These are phyloP conservation scores for Aleurites moluccanus DNA, from an alignment of 441 rosid genomes.

Conservation along the genomic window DNA sequence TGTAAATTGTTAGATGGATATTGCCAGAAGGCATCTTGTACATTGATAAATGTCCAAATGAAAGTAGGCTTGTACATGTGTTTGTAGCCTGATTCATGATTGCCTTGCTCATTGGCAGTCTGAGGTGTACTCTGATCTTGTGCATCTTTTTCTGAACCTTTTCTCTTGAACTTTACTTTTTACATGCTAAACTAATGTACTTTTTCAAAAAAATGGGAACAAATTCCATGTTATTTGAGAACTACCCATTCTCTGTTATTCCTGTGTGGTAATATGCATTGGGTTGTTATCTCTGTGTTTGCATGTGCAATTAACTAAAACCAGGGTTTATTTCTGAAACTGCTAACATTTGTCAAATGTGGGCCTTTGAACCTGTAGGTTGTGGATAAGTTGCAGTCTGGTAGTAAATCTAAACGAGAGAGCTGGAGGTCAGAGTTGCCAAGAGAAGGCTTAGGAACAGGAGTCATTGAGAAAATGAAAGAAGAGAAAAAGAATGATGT, in stretches of 20 bases:
- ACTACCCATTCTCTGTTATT: background rate
- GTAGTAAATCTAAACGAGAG: slow-evolving; percentile 67
- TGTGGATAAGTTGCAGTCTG: slow-evolving; percentile 90
- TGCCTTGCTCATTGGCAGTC: too few relatives aligned
- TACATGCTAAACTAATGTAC: background rate
- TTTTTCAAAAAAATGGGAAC: background rate
- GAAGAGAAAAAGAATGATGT: slow-evolving; percentile 71
- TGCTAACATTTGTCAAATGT: background rate
- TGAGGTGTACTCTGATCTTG: background rate
- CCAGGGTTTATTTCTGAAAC: background rate
- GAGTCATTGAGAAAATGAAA: slow-evolving; percentile 65
- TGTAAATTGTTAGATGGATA: too few relatives aligned
- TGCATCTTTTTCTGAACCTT: background rate
- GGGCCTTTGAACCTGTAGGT: slow-evolving; percentile 48
- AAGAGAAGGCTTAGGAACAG: slow-evolving; percentile 58
- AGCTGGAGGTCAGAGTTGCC: slow-evolving; percentile 69
- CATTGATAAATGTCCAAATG: too few relatives aligned
- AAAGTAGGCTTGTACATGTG: background rate
- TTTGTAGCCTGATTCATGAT: background rate
- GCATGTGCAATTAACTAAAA: background rate
- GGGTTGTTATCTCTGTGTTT: background rate
- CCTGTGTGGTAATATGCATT: background rate
- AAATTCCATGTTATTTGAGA: background rate
- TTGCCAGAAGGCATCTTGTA: background rate
- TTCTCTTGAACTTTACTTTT: slow-evolving; percentile 1